Evolutionary conservation across 345 rosid species (phyloP).

Genomic region (Linum tenue): DNA sequence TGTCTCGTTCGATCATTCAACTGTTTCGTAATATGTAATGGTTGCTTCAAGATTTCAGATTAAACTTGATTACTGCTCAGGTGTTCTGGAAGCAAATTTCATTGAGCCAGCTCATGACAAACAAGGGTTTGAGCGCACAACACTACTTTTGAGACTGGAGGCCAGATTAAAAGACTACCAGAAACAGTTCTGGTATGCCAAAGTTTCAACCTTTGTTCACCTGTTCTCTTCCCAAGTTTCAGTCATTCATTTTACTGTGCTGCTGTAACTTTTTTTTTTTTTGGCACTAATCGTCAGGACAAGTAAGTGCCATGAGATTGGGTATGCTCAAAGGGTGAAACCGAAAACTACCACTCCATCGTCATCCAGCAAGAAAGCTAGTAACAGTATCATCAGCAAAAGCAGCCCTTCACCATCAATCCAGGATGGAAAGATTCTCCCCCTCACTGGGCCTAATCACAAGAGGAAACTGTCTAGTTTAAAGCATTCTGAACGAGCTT

Average conservation of each 20-base stretch:
- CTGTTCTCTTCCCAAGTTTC: background rate
- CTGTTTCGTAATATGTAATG: background rate
- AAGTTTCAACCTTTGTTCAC: background rate
- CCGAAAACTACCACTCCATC: constrained; percentile 11
- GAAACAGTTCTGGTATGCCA: constrained; percentile 42
- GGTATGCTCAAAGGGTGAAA: constrained; percentile 43
- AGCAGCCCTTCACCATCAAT: background rate
- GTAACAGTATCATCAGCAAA: background rate
- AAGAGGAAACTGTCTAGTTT: background rate
- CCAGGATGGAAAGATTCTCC: constrained; percentile 7
- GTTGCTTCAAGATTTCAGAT: too few species aligned
- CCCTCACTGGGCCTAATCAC: background rate
- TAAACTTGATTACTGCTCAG: constrained; percentile 10
- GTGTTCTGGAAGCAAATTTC: constrained; percentile 67
- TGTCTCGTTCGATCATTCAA: background rate
- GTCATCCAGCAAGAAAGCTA: constrained; percentile 7
- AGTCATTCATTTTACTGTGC: background rate
- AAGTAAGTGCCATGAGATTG: constrained; percentile 48
- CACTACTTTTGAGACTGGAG: constrained; percentile 49
- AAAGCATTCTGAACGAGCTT: constrained; percentile 3
- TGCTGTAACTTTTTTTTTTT: constrained; percentile 3
- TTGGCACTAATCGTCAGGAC: constrained; percentile 27
- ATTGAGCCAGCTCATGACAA: constrained; percentile 83
- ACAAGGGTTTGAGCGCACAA: constrained; percentile 72
- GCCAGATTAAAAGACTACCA: constrained; percentile 35